These are phyloP conservation scores for Porodaedalea pini DNA, from an alignment of 1,284 basidiomycete species.

Conservation along the genomic window DNA sequence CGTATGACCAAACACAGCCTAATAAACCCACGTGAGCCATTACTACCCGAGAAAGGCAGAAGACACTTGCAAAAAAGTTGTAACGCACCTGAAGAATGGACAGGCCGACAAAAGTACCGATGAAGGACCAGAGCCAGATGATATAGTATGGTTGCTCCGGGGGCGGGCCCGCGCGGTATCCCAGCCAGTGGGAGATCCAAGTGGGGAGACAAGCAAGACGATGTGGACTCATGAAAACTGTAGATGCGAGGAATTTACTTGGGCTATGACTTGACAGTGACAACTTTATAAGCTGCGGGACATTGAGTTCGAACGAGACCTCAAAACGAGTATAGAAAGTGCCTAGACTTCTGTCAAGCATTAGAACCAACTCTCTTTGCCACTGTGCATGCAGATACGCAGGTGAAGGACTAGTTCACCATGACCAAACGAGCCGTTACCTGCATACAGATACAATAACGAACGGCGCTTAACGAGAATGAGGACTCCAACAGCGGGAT, in stretches of 20 bases:
- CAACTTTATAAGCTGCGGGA: no score
- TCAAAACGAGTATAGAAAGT: no score
- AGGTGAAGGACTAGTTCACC: no score
- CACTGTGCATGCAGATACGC: no score
- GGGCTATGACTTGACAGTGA: no score
- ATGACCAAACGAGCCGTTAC: constrained; percentile 85
- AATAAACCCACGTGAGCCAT: no score
- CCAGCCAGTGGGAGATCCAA: constrained; percentile 43
- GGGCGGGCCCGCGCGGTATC: constrained; percentile 39
- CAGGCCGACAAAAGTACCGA: constrained; percentile 56
- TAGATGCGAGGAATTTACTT: no score
- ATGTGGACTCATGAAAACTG: no score
- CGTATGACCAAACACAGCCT: constrained; percentile 43
- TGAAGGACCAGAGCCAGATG: constrained; percentile 42
- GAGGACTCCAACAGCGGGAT: constrained; percentile 77
- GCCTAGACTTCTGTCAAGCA: no score
- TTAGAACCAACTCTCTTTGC: no score
- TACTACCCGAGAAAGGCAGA: neutral
- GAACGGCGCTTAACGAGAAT: constrained; percentile 92
- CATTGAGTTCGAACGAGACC: no score
- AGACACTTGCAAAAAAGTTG: neutral
- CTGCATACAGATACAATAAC: constrained; percentile 88
- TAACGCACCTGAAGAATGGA: constrained; percentile 44
- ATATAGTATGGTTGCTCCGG: constrained; percentile 38
- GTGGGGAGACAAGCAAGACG: constrained; percentile 37